These are phyloP conservation scores for Hamamelis virginiana DNA, from an alignment of 164 flowering plant species.

Conservation along the genomic window DNA sequence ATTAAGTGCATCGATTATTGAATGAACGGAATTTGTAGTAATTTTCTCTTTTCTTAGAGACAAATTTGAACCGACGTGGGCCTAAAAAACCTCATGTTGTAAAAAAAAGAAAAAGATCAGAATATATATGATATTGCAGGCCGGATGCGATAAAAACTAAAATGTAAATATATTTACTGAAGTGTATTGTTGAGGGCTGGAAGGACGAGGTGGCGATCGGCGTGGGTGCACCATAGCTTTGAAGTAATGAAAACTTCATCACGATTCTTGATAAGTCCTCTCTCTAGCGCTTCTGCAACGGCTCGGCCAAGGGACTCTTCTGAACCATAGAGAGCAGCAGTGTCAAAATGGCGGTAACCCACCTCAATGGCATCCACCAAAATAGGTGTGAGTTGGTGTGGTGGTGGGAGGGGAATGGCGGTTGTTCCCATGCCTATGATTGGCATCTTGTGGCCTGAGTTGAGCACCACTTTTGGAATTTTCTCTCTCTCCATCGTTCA, in stretches of 20 bases:
- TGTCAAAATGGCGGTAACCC: constrained; percentile 36
- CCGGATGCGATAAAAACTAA: too few species aligned
- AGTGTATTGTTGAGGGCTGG: constrained; percentile 32
- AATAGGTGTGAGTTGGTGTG: neutral
- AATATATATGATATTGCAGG: too few species aligned
- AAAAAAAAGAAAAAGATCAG: too few species aligned
- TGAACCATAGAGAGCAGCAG: constrained; percentile 25
- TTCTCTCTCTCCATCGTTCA: too few species aligned
- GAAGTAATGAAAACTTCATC: constrained; percentile 42
- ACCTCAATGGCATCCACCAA: constrained; percentile 22
- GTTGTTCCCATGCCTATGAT: constrained; percentile 31
- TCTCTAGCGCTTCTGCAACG: constrained; percentile 25
- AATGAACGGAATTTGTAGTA: too few species aligned
- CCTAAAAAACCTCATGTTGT: too few species aligned
- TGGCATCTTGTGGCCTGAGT: constrained; percentile 16
- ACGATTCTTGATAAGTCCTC: constrained; percentile 29
- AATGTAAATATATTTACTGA: constrained; percentile 14
- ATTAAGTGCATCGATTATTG: too few species aligned
- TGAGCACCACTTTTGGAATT: constrained; percentile 7
- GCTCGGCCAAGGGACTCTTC: constrained; percentile 33
- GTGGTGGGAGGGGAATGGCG: constrained; percentile 2
- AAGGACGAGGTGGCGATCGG: constrained; percentile 28
- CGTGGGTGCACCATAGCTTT: constrained; percentile 34
- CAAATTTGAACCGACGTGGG: too few species aligned
- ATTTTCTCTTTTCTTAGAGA: too few species aligned